Evolutionary conservation across 768 basidiomycete species (phyloP), one percentile per base, ranked within the genome.

Genomic region (Tephrocybe sp.): DNA sequence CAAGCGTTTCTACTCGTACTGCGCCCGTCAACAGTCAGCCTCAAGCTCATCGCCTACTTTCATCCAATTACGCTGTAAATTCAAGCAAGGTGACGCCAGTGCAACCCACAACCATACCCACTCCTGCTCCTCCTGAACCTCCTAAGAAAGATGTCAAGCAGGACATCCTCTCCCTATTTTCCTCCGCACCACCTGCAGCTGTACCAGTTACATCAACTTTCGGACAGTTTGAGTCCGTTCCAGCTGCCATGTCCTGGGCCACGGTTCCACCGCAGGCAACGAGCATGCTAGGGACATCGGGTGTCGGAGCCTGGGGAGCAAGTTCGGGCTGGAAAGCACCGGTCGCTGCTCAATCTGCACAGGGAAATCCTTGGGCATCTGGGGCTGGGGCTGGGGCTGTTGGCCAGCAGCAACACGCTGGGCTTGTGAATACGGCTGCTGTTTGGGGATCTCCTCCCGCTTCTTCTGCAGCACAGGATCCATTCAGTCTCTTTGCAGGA

Each of bases 151-250:
- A 90, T 58, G 77, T 84, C 38, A 94, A 92, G 57, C 78, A 89
- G 47, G 88, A 94, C 56, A 94, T 94, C 55, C 72, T 94, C 15
- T 89, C 89, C 0, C 76, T 94, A 34, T 93, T 90, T 65, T 80
- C 87, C 13, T 58, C 77, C 1, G 63, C 77, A 0, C 59, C 75
- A 0, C 62, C 74, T 0, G 57, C 73, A 2, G 58, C 70, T 29
- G 52, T 67, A 0, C 60, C 70, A 25, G 55, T 68, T 44, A 45
- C 66, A 15, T 51, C 50, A 9, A 46, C 36, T 9, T 74, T 69
- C 53, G 73, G 69, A 2, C 70, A 75, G 42, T 73, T 73, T 51
- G 50, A 57, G 21, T 53, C 65, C 29, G 38, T 61, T 9, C 47
- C 64, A 24, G 60, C 54, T 22, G 49, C 61, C 47, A 52, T 62